Base-by-base conservation (phyloP, 345 rosid genomes). In the Pugionium cornutum region DNA sequence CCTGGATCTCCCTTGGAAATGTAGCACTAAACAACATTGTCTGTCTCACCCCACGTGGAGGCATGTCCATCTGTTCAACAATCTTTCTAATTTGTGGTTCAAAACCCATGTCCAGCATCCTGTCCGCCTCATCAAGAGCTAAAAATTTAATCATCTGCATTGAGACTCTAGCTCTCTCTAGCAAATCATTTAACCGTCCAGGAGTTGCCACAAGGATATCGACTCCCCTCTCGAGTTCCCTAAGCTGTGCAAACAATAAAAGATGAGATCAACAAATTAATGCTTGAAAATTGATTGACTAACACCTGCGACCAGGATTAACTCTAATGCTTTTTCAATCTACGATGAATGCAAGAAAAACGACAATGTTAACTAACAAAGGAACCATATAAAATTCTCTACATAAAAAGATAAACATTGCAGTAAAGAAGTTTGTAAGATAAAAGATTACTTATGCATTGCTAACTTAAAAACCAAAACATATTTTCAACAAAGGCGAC, bases 21-120 rank as follows among this genome's bases (percentile, higher is more conserved):
- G 99, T 94, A 52, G 99, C 99, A 77, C 99, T 94, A 64, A 94
- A 94, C 75, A 94, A 76, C 99, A 94, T 88, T 31, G 99, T 94
- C 74, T 94, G 99, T 74, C 99, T 81, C 32, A 63, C 79, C 26
- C 97, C 97, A 7, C 85, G 79, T 28, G 82, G 89, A 53, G 99
- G 97, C 99, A 94, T 94, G 76, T 90, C 99, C 90, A 82, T 88
- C 76, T 94, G 89, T 69, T 94, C 92, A 49, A 94, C 99, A 53
- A 94, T 94, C 69, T 90, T 94, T 68, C 99, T 83, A 56, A 94
- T 94, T 67, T 94, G 99, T 39, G 99, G 99, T 77, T 94, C 99
- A 82, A 94, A 94, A 48, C 99, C 99, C 99, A 94, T 94, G 77
- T 94, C 99, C 61, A 94, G 81, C 99, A 94, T 94, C 70, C 99